These are phyloP conservation scores for Endocalyx cinctus DNA, from an alignment of 2,329 filamentous ascomycete genomes.

Conservation along the genomic window DNA sequence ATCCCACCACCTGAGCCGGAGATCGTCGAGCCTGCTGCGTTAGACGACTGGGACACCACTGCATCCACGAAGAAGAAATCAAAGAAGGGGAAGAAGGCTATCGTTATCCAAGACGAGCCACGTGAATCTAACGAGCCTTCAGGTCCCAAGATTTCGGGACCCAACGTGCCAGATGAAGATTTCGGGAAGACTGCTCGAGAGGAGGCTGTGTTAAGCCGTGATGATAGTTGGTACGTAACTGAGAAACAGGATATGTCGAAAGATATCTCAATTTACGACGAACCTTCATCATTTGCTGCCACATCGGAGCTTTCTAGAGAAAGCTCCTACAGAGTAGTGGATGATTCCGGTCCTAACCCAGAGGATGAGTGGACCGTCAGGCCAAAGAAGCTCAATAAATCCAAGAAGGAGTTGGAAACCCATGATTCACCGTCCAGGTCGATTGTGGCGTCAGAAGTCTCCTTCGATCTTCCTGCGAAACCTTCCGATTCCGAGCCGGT, in stretches of 20 bases:
- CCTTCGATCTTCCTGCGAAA: background rate
- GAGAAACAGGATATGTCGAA: conserved; percentile 7
- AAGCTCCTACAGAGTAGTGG: conserved; percentile 11
- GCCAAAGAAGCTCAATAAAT: background rate
- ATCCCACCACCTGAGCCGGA: conserved; percentile 13
- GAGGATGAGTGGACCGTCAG: background rate
- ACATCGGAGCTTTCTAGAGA: conserved; percentile 15
- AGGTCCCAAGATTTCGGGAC: conserved; percentile 10
- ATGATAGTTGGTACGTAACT: conserved; percentile 8
- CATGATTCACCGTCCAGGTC: background rate
- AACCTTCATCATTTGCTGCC: conserved; percentile 6
- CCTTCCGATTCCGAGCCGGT: background rate
- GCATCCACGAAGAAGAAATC: conserved; percentile 19
- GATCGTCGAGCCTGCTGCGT: conserved; percentile 9
- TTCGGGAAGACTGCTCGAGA: too few relatives aligned
- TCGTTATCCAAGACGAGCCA: conserved; percentile 19
- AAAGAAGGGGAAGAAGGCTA: conserved; percentile 21
- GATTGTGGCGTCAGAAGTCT: background rate
- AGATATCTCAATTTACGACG: conserved; percentile 2
- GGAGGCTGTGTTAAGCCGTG: too few relatives aligned
- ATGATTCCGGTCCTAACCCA: conserved; percentile 6
- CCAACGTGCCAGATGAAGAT: too few relatives aligned
- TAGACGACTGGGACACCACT: conserved; percentile 19
- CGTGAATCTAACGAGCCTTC: too few relatives aligned
- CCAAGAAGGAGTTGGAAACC: background rate